Percentiles rank a stretch among this genome's conserved stretches.
phyloP scores from a whole-genome alignment of 768 basidiomycete genomes.

The Calocybe gangraenosa region DNA sequence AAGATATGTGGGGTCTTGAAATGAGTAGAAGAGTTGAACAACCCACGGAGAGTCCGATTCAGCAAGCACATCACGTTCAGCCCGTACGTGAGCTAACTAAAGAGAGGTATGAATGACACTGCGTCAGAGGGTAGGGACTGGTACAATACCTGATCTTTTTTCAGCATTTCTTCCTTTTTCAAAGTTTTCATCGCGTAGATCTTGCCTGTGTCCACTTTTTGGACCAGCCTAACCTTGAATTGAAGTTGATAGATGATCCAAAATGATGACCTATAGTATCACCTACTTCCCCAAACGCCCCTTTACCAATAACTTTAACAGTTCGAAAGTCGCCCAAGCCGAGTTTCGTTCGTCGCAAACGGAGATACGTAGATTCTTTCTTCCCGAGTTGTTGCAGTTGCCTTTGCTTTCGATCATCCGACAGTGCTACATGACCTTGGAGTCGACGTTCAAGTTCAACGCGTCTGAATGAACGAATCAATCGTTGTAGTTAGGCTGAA shows the following conservation, averaged over 20 bases:
- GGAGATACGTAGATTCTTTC: conserved; percentile 85
- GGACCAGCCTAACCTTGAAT: conserved; percentile 78
- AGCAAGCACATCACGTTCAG: conserved; percentile 94
- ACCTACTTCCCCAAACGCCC: conserved; percentile 94
- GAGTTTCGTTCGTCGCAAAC: conserved; percentile 83
- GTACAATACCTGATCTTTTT: conserved; percentile 84
- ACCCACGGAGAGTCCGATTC: conserved; percentile 97
- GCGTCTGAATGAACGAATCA: conserved; percentile 46
- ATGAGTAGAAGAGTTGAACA: conserved; percentile 96
- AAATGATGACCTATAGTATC: neutral
- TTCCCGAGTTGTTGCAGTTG: conserved; percentile 81
- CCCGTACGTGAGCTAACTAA: conserved; percentile 95
- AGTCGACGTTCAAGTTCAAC: conserved; percentile 83
- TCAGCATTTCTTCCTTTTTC: conserved; percentile 97
- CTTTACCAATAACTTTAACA: conserved; percentile 98
- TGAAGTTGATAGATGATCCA: neutral
- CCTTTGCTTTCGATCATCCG: conserved; percentile 83
- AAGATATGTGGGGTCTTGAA: conserved; percentile 88
- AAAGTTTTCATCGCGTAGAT: conserved; percentile 99
- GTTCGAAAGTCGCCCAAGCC: conserved; percentile 92
- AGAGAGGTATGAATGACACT: neutral
- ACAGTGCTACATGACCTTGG: conserved; percentile 59
- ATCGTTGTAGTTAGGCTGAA: no score
- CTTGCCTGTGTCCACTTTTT: conserved; percentile 95
- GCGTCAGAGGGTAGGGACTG: conserved; percentile 1